phyloP scores from a whole-genome alignment of 1,284 basidiomycete species.

The Fomitopsis pinicola region DNA sequence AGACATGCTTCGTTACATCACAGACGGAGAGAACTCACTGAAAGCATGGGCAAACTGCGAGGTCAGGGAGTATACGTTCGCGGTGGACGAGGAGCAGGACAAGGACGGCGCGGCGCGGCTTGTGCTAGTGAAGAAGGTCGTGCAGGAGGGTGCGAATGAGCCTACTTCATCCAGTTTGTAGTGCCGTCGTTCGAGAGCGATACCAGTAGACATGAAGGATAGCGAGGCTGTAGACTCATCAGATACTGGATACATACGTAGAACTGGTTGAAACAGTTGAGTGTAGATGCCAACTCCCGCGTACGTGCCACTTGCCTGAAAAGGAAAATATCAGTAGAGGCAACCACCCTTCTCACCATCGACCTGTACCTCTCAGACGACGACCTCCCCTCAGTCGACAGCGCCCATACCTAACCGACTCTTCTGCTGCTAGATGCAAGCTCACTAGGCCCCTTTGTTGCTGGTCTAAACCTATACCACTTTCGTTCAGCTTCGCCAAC shows the following conservation, averaged over 20 bases:
- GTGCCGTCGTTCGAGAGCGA: no score
- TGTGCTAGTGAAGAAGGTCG: conserved; percentile 18
- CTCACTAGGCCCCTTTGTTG: background rate
- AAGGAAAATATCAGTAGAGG: no score
- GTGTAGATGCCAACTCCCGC: no score
- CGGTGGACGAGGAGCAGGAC: conserved; percentile 23
- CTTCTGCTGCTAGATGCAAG: background rate
- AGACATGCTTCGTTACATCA: conserved; percentile 27
- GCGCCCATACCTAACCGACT: background rate
- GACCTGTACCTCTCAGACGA: background rate
- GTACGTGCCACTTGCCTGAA: no score
- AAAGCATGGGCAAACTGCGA: conserved; percentile 29
- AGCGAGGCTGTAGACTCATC: no score
- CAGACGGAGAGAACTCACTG: conserved; percentile 20
- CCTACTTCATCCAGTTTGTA: conserved; percentile 21
- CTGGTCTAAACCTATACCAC: no score
- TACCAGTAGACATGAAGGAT: no score
- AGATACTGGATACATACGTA: no score
- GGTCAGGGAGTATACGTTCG: conserved; percentile 28
- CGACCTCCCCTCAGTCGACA: background rate
- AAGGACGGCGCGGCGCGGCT: conserved; percentile 22
- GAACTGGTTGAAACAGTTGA: no score
- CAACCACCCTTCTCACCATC: no score
- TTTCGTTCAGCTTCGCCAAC: background rate
- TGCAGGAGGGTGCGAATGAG: conserved; percentile 19